Conservation (phyloP, 345 rosid genomes). For the Salix suchowensis region DNA sequence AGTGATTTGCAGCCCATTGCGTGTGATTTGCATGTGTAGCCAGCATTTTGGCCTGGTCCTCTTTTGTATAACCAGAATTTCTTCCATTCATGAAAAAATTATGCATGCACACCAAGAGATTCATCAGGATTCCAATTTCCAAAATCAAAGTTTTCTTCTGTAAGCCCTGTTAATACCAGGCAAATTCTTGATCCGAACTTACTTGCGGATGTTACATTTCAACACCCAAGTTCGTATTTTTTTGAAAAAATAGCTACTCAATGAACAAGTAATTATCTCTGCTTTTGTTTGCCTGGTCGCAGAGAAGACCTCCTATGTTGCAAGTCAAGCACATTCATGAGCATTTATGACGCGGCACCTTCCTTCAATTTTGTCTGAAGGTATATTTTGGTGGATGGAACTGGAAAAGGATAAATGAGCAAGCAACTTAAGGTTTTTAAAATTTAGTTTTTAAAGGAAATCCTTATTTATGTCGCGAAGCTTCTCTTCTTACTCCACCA, state of each 20-base stretch:
- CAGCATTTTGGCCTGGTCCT: not conserved
- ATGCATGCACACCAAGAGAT: not conserved
- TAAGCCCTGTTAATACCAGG: not conserved
- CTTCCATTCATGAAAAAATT: not conserved
- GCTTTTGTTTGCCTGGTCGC: not conserved
- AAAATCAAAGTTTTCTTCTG: not conserved
- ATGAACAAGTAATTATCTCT: not conserved
- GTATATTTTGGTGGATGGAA: too few relatives aligned
- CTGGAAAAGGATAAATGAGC: too few relatives aligned
- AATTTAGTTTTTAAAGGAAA: too few relatives aligned
- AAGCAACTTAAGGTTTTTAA: too few relatives aligned
- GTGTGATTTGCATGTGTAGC: not conserved
- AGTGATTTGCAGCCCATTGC: too few relatives aligned
- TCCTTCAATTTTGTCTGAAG: not conserved
- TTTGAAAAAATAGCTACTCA: not conserved
- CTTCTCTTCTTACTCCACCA: not conserved
- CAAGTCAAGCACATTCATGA: not conserved
- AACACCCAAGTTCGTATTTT: not conserved
- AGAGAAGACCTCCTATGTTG: not conserved
- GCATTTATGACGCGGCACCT: not conserved
- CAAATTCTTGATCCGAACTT: not conserved
- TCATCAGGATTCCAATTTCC: not conserved
- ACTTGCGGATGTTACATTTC: not conserved
- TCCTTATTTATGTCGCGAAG: too few relatives aligned
- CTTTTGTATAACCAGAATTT: not conserved